Evolutionary conservation across 2,329 filamentous ascomycete species (phyloP).

Genomic region (Ceratocystis smalleyi): DNA sequence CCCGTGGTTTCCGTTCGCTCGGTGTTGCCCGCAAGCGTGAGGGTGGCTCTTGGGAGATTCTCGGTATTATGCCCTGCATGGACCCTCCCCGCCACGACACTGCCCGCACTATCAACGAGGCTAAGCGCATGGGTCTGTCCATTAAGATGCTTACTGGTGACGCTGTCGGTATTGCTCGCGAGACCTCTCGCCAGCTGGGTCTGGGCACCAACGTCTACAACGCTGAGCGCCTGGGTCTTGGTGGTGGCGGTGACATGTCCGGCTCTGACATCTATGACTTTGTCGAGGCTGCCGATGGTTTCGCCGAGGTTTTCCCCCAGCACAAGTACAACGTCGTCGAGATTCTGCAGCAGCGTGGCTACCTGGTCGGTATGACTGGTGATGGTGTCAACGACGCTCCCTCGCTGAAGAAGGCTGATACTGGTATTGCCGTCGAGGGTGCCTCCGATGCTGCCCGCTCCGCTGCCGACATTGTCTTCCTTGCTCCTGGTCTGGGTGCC

Average conservation of each 20-base stretch:
- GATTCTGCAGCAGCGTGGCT: conserved; percentile 83
- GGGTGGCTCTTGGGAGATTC: conserved; percentile 71
- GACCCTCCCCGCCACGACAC: conserved; percentile 86
- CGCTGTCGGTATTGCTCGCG: conserved; percentile 80
- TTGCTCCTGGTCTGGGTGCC: conserved; percentile 76
- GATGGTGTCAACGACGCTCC: conserved; percentile 91
- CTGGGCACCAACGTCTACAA: conserved; percentile 90
- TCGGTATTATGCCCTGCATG: conserved; percentile 88
- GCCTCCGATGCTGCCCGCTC: conserved; percentile 81
- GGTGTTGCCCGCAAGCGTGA: conserved; percentile 83
- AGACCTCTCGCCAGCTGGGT: conserved; percentile 80
- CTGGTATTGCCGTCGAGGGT: conserved; percentile 87
- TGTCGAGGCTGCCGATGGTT: conserved; percentile 87
- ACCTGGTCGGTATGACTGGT: conserved; percentile 91
- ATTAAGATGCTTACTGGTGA: conserved; percentile 97
- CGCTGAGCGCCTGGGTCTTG: conserved; percentile 78
- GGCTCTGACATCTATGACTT: conserved; percentile 91
- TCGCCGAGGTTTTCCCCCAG: conserved; percentile 86
- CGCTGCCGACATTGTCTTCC: conserved; percentile 85
- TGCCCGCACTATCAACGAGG: conserved; percentile 77
- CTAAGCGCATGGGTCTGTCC: conserved; percentile 70
- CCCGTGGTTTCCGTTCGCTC: conserved; percentile 84
- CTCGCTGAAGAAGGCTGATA: conserved; percentile 89
- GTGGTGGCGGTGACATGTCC: conserved; percentile 81
- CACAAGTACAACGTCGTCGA: conserved; percentile 93